Base-by-base conservation (phyloP, 257 asterid species). In the Lantana camara region DNA sequence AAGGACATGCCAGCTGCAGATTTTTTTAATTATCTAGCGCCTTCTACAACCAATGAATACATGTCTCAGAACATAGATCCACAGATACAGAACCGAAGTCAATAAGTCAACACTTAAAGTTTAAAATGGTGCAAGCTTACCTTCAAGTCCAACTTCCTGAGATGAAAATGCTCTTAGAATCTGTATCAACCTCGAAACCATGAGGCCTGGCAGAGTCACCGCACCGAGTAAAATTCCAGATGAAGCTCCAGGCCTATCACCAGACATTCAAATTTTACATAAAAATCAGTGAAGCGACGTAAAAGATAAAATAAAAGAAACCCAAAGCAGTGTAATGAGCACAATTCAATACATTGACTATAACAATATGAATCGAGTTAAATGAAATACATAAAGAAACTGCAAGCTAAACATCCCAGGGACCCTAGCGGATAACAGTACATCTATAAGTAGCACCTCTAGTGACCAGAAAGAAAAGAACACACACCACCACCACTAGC, bases 221-320 rank as follows among this genome's bases (percentile, higher is more conserved):
- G 98, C 85, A 60, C 99, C 95, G 64, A 94, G 71, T 66, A 90
- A 64, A 75, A 90, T 80, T 50, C 99, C 99, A 10, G 97, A 84
- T 17, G 99, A 81, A 50, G 83, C 95, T 64, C 96, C 97, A 60
- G 89, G 95, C 91, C 99, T 88, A 60, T 69, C 57, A 27, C 55
- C 52, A 70, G 34, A 11, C 59, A 73, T 51, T 50, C 50, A 51
- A 32, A 21, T 24, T 20, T 10, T 12, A 38, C 38, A 45, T 3
- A 12, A 41, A 7, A 66, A 16, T 22, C 44, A n/a, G 4, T 48
- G 17, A 1, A 17, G 21, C 24, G 19, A 17, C 45, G 44, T 11
- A 60, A 19, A 44, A 60, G 20, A 10, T 14, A 14, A 51, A 20
- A 17, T 0, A 47, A 19, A 47, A 47, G 54, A 47, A 19, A 47